A percentile compares a stretch with the other conserved stretches of the same genome.
Evolutionary conservation across 306 rosid genomes (phyloP).

Genomic region (Phaseolus lunatus): DNA sequence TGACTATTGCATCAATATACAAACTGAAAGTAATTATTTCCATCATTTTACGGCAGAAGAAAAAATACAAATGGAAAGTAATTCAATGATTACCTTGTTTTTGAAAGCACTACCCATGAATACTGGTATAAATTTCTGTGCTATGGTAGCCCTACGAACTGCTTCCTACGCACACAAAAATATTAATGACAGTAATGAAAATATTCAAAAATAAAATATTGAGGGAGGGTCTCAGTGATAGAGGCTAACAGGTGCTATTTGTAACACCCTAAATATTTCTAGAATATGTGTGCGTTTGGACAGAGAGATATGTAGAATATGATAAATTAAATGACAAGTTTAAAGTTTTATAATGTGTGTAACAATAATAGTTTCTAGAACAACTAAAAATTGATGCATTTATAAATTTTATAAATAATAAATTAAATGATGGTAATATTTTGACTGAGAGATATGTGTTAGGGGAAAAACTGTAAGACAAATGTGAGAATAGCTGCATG

Average conservation of each 20-base stretch:
- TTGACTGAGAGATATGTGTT: neutral
- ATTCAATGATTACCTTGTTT: constrained; percentile 74
- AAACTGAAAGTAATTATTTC: neutral
- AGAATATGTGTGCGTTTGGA: neutral
- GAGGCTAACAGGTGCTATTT: constrained; percentile 5
- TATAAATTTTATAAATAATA: neutral
- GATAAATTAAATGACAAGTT: neutral
- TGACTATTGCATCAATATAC: neutral
- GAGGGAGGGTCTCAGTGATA: neutral
- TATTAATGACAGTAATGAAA: neutral
- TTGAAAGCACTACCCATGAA: constrained; percentile 99
- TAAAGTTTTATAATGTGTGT: neutral
- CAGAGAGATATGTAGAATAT: neutral
- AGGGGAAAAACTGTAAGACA: neutral
- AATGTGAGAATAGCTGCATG: neutral
- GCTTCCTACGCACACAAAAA: constrained; percentile 69
- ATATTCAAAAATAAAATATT: constrained; percentile 27
- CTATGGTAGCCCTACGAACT: constrained; percentile 86
- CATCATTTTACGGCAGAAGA: neutral
- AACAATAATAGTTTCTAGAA: neutral
- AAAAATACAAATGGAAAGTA: neutral
- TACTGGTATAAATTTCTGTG: constrained; percentile 87
- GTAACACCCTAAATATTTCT: neutral
- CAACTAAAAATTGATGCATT: neutral
- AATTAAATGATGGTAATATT: neutral